A percentile compares a stretch with the other conserved stretches of the same genome.
phyloP scores from a whole-genome alignment of 1,139 yeast species.

The Yamadazyma sp. region DNA sequence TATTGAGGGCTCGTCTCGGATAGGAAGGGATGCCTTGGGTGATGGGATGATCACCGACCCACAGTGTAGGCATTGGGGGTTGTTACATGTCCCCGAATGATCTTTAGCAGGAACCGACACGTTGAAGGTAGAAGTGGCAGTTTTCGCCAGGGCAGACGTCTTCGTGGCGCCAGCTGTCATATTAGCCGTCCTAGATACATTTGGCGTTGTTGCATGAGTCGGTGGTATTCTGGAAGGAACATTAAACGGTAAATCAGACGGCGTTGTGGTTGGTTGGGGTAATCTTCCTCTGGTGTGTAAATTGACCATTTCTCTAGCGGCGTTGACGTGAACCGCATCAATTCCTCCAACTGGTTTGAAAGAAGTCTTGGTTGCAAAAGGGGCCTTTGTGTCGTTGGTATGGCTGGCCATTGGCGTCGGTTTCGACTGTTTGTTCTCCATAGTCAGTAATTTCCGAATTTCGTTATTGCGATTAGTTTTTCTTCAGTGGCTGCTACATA shows the following conservation, averaged over 20 bases:
- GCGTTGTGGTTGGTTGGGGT: constrained; percentile 20
- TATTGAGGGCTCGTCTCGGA: constrained; percentile 65
- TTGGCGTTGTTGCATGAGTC: not conserved
- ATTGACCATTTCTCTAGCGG: constrained; percentile 64
- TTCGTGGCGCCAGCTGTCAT: not conserved
- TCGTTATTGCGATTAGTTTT: constrained; percentile 1
- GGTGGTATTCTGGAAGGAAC: not conserved
- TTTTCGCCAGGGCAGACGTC: not conserved
- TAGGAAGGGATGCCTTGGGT: constrained; percentile 63
- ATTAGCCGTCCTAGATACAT: not conserved
- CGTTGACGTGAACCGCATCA: constrained; percentile 54
- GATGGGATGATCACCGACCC: constrained; percentile 74
- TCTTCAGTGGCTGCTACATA: not conserved
- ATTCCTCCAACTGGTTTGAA: constrained; percentile 33
- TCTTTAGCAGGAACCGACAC: constrained; percentile 34
- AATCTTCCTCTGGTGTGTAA: constrained; percentile 38
- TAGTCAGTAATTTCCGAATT: not conserved
- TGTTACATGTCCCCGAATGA: constrained; percentile 37
- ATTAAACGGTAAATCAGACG: not conserved
- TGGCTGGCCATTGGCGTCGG: not conserved
- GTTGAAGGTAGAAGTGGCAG: constrained; percentile 3
- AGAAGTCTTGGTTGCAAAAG: no score
- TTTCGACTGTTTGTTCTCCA: not conserved
- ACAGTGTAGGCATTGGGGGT: constrained; percentile 63
- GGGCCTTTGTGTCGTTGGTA: not conserved